Conservation (phyloP, 805 yeast species). For the Suhomyces prunicola region DNA sequence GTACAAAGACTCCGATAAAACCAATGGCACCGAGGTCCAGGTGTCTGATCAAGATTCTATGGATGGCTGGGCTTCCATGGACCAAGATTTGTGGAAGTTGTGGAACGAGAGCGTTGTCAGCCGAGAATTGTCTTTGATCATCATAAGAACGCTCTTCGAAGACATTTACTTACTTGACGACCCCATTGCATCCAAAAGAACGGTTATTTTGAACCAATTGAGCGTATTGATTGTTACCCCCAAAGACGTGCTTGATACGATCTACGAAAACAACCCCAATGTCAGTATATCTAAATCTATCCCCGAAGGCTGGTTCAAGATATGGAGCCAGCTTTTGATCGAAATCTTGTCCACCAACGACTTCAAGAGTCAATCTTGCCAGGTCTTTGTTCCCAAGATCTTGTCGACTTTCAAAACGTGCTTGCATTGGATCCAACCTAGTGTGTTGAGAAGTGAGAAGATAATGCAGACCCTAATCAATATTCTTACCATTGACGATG, state of each 20-base stretch:
- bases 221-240: slow-evolving; percentile 84
- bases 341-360: slow-evolving; percentile 33
- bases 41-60: slow-evolving; percentile 45
- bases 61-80: slow-evolving; percentile 88
- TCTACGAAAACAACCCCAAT: slow-evolving; percentile 65
- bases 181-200: slow-evolving; percentile 79
- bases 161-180: slow-evolving; percentile 91
- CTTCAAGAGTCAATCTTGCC: slow-evolving; percentile 23
- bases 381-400: slow-evolving; percentile 57
- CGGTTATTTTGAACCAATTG: slow-evolving; percentile 71
- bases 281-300: slow-evolving; percentile 64
- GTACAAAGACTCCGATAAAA: slow-evolving; percentile 4
- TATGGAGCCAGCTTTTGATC: slow-evolving; percentile 53
- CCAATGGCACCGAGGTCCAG: slow-evolving; percentile 7
- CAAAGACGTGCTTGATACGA: slow-evolving; percentile 53
- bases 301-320: slow-evolving; percentile 79
- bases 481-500: slow-evolving; percentile 56
- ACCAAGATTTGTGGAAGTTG: slow-evolving; percentile 62
- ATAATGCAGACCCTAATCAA: slow-evolving; percentile 60
- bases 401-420: slow-evolving; percentile 85
- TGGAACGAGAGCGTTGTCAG: slow-evolving; percentile 68
- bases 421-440: slow-evolving; percentile 86
- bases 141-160: slow-evolving; percentile 84
- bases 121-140: slow-evolving; percentile 73
- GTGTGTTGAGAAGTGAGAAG: slow-evolving; percentile 63